Conservation (phyloP, 306 rosid genomes). For the Abrus precatorius region DNA sequence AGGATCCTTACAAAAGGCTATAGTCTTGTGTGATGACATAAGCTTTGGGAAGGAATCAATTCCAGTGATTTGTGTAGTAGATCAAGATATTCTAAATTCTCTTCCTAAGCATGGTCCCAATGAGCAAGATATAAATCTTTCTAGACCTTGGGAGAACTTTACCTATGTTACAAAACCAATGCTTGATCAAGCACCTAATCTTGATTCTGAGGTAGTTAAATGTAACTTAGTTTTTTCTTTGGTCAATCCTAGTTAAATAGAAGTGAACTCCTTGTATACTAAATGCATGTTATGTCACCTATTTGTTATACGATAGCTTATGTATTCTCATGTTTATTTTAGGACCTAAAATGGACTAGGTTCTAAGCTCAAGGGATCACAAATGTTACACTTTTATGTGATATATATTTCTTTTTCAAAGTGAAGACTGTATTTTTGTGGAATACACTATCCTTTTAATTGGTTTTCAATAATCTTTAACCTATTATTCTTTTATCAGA, state of each 20-base stretch:
- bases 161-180: conserved; percentile 66
- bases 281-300: conserved; percentile 26
- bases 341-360: conserved; percentile 9
- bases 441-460: background rate
- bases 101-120: conserved; percentile 50
- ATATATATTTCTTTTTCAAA: conserved; percentile 6
- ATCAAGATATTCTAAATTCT: conserved; percentile 63
- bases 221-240: conserved; percentile 14
- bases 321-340: background rate
- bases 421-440: conserved; percentile 8
- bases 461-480: conserved; percentile 19
- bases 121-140: conserved; percentile 52
- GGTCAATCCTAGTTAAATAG: conserved; percentile 23
- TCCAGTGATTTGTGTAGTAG: conserved; percentile 75
- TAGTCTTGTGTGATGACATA: conserved; percentile 76
- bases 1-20: conserved; percentile 56
- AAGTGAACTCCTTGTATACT: conserved; percentile 21
- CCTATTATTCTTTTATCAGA: conserved; percentile 51
- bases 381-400: conserved; percentile 7
- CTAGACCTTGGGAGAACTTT: conserved; percentile 79
- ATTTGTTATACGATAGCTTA: conserved; percentile 31
- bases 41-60: conserved; percentile 84
- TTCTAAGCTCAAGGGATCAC: background rate
- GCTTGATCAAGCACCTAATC: conserved; percentile 61
- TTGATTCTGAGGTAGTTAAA: conserved; percentile 71